Percentiles rank a stretch among this genome's conserved stretches.
Evolutionary conservation across 129 eudicot species (phyloP).

Genomic region (carrot (Daucus carota)): DNA sequence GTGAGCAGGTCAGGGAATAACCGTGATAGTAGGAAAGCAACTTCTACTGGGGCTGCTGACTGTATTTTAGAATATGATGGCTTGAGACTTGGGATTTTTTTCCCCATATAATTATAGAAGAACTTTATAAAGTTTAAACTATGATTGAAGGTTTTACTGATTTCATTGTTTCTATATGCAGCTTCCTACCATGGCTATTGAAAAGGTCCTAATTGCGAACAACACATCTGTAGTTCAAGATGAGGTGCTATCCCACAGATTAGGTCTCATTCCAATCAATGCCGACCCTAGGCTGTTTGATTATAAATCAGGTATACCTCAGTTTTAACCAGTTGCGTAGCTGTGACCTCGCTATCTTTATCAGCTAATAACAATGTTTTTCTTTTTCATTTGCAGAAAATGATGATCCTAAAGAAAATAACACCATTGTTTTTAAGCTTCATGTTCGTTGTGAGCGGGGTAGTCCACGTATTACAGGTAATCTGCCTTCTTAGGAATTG

Average conservation of each 20-base stretch:
- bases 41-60: background rate
- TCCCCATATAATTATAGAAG: background rate
- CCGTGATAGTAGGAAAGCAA: background rate
- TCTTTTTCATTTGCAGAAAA: conserved; percentile 35
- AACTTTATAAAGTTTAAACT: background rate
- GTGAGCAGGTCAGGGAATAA: background rate
- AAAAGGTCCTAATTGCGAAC: conserved; percentile 81
- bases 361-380: background rate
- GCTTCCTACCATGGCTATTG: conserved; percentile 98
- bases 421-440: conserved; percentile 79
- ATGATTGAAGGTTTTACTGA: background rate
- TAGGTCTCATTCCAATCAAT: conserved; percentile 76
- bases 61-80: background rate
- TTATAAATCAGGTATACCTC: conserved; percentile 63
- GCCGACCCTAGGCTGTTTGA: conserved; percentile 92
- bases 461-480: conserved; percentile 58
- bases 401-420: conserved; percentile 76
- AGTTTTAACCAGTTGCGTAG: conserved; percentile 6
- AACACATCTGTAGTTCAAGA: conserved; percentile 91
- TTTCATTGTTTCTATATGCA: conserved; percentile 17
- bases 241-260: conserved; percentile 88
- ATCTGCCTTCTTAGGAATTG: conserved; percentile 5
- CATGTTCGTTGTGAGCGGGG: conserved; percentile 52
- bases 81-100: background rate
- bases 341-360: background rate